Evolutionary conservation across 75 land plant species (phyloP).

Genomic region (Larix kaempferi): DNA sequence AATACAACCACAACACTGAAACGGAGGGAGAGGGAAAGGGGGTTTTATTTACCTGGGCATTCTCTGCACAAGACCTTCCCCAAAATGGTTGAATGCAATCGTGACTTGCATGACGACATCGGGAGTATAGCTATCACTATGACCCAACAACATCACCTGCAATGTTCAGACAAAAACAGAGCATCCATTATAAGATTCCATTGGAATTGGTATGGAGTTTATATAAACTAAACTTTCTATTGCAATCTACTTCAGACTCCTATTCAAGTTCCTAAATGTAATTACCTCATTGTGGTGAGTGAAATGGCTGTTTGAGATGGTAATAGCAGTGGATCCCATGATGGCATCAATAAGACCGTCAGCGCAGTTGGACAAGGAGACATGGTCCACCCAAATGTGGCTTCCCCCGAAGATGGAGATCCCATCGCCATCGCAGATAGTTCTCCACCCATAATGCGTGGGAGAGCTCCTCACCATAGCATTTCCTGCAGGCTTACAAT

Average conservation of each 20-base stretch:
- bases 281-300: slow-evolving; percentile 39
- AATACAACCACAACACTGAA: background rate
- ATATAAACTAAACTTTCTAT: background rate
- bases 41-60: slow-evolving; percentile 15
- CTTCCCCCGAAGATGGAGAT: slow-evolving; percentile 40
- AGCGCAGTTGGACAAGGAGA: slow-evolving; percentile 27
- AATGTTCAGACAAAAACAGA: background rate
- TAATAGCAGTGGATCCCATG: slow-evolving; percentile 46
- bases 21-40: no score
- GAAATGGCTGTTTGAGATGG: slow-evolving; percentile 53
- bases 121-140: slow-evolving; percentile 16
- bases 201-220: background rate
- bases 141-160: slow-evolving; percentile 64
- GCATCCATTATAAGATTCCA: background rate
- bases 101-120: slow-evolving; percentile 58
- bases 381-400: slow-evolving; percentile 57
- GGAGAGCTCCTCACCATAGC: slow-evolving; percentile 35
- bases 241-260: no score
- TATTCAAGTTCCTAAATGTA: no score
- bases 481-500: slow-evolving; percentile 16
- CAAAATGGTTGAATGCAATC: slow-evolving; percentile 67
- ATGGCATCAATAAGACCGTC: slow-evolving; percentile 63
- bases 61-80: slow-evolving; percentile 44
- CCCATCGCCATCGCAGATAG: slow-evolving; percentile 47
- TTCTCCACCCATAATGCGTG: slow-evolving; percentile 27